Evolutionary conservation across 2,329 filamentous ascomycete genomes (phyloP).

Genomic region (Chaetomium globosum): DNA sequence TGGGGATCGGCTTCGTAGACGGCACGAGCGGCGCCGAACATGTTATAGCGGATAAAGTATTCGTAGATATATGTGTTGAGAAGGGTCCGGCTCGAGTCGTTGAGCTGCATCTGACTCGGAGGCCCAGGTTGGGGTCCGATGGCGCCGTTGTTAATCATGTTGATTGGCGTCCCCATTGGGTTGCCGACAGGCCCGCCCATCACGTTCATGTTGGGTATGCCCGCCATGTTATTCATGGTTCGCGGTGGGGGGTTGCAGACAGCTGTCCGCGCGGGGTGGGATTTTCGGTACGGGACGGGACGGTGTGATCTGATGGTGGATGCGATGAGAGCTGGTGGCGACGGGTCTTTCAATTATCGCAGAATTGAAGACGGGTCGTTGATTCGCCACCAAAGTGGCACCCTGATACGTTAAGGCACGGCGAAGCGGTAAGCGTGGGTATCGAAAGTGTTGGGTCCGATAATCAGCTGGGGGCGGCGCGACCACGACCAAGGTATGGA

Average conservation of each 20-base stretch:
- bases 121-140: conserved; percentile 38
- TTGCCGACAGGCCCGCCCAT: conserved; percentile 65
- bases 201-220: conserved; percentile 70
- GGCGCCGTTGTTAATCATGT: conserved; percentile 67
- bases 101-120: conserved; percentile 47
- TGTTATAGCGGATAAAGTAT: conserved; percentile 82
- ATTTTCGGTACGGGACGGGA: conserved; percentile 1
- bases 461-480: background rate
- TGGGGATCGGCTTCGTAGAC: conserved; percentile 68
- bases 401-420: conserved; percentile 29
- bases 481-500: background rate
- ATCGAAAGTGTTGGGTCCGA: conserved; percentile 19
- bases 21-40: conserved; percentile 80
- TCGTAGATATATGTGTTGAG: conserved; percentile 91
- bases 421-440: conserved; percentile 26
- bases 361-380: conserved; percentile 16
- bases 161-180: conserved; percentile 53
- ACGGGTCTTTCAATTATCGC: conserved; percentile 13
- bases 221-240: conserved; percentile 61
- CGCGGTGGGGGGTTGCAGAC: conserved; percentile 43
- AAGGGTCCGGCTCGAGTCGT: conserved; percentile 55
- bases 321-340: conserved; percentile 10
- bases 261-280: conserved; percentile 41
- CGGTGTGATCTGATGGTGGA: conserved; percentile 11
- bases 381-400: conserved; percentile 34